These are phyloP conservation scores for Pisolithus microcarpus DNA, from an alignment of 768 basidiomycete species.

Conservation along the genomic window DNA sequence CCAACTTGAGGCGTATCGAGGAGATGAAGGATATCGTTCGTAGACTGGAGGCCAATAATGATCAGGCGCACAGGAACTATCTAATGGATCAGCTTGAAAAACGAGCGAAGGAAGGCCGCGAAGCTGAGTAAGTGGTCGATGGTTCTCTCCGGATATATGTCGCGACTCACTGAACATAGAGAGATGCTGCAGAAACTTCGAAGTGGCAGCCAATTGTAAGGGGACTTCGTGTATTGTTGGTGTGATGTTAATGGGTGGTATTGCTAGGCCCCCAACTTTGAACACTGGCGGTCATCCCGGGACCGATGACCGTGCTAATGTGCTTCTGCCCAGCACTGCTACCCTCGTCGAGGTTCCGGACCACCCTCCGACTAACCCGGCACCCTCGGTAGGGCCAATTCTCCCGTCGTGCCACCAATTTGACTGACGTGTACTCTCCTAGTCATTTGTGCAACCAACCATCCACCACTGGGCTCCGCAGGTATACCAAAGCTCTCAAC, in stretches of 20 bases:
- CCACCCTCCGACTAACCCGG: constrained; percentile 1
- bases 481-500: not conserved
- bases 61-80: constrained; percentile 32
- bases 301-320: constrained; percentile 9
- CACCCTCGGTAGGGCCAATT: constrained; percentile 10
- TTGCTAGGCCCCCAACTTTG: constrained; percentile 9
- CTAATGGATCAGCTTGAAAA: constrained; percentile 28
- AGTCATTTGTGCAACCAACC: too few relatives aligned
- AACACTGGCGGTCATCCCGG: constrained; percentile 10
- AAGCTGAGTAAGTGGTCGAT: constrained; percentile 34
- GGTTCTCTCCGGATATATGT: not conserved
- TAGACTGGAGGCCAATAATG: constrained; percentile 33
- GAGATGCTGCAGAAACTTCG: constrained; percentile 15
- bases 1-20: constrained; percentile 19
- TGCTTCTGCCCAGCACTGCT: constrained; percentile 27
- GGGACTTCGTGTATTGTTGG: not conserved
- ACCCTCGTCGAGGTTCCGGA: constrained; percentile 29
- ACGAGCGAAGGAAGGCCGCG: constrained; percentile 36
- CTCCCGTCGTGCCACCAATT: not conserved
- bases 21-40: constrained; percentile 23
- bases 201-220: constrained; percentile 11
- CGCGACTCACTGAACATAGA: constrained; percentile 10
- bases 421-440: too few relatives aligned
- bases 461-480: too few relatives aligned
- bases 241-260: not conserved